These are phyloP conservation scores for Terfezia boudieri DNA, from an alignment of 495 filamentous ascomycete genomes.

Conservation along the genomic window DNA sequence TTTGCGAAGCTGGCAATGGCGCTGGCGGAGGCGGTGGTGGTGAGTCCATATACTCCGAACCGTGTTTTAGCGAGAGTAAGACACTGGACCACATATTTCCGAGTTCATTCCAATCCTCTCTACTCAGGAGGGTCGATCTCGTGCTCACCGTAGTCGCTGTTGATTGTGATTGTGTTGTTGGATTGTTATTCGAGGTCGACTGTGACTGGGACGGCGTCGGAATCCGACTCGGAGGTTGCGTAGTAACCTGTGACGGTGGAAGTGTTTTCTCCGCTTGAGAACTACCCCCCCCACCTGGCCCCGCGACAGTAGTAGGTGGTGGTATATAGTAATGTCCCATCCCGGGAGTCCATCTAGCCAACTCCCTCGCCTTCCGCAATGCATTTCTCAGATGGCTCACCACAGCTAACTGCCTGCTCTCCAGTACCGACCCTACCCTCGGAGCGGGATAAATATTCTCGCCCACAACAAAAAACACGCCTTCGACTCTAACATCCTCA, in stretches of 20 bases:
- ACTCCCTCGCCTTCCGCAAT: not conserved
- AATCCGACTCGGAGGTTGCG: too few relatives aligned
- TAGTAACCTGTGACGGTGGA: too few relatives aligned
- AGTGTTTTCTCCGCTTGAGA: too few relatives aligned
- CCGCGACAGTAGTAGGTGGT: not conserved
- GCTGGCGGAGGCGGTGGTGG: not conserved
- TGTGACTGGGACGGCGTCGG: too few relatives aligned
- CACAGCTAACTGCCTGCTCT: conserved; percentile 26
- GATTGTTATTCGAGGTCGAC: too few relatives aligned
- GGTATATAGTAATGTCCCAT: not conserved
- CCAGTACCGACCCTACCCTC: conserved; percentile 50
- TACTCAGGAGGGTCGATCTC: too few relatives aligned
- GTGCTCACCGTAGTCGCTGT: too few relatives aligned
- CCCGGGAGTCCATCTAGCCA: not conserved
- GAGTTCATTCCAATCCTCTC: too few relatives aligned
- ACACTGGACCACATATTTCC: too few relatives aligned
- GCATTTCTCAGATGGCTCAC: not conserved
- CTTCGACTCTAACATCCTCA: conserved; percentile 47
- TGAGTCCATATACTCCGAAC: not conserved
- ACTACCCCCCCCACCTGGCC: too few relatives aligned
- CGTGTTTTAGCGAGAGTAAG: too few relatives aligned
- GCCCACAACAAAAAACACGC: conserved; percentile 65
- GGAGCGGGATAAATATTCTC: conserved; percentile 84
- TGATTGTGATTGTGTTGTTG: too few relatives aligned
- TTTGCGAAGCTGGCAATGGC: not conserved